phyloP scores from a whole-genome alignment of 73 alveolate genomes.

The Symbiodinium natans region DNA sequence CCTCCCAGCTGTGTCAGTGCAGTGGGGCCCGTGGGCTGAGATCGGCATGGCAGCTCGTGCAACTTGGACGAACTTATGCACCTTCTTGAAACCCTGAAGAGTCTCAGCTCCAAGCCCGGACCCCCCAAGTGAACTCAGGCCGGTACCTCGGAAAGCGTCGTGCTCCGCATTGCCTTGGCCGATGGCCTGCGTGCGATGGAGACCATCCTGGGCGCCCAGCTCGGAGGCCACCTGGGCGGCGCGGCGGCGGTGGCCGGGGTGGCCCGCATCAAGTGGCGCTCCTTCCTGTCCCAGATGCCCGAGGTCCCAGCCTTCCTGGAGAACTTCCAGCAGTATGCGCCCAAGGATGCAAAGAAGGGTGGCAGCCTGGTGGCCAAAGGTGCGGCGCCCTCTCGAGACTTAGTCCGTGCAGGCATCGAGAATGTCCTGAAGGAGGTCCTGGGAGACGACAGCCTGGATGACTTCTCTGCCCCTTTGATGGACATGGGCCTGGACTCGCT shows the following conservation, averaged over 20 bases:
- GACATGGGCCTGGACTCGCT: constrained; percentile 94
- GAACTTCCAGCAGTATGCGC: constrained; percentile 93
- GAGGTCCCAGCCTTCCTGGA: constrained; percentile 79
- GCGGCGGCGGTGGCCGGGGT: constrained; percentile 70
- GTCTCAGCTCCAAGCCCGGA: background rate
- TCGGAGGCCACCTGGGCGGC: background rate
- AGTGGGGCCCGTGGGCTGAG: constrained; percentile 95
- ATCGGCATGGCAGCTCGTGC: constrained; percentile 94
- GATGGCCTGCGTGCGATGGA: constrained; percentile 82
- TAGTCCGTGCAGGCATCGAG: constrained; percentile 50
- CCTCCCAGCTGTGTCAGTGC: constrained; percentile 59
- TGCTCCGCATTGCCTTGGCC: constrained; percentile 43
- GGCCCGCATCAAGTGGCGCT: constrained; percentile 94
- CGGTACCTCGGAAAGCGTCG: constrained; percentile 89
- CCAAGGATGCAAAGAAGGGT: constrained; percentile 89
- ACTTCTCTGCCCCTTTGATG: constrained; percentile 87
- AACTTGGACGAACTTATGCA: background rate
- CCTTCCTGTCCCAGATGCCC: constrained; percentile 88
- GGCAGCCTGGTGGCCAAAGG: constrained; percentile 80
- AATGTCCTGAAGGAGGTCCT: background rate
- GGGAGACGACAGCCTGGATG: constrained; percentile 69
- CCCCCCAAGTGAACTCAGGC: constrained; percentile 71
- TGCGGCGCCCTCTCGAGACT: constrained; percentile 49
- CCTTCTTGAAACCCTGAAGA: background rate
- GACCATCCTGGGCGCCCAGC: constrained; percentile 20